Percentiles rank a stretch among this genome's conserved stretches.
phyloP scores from a whole-genome alignment of 805 yeast genomes.

The Yamadazyma takamatsuzukensis region DNA sequence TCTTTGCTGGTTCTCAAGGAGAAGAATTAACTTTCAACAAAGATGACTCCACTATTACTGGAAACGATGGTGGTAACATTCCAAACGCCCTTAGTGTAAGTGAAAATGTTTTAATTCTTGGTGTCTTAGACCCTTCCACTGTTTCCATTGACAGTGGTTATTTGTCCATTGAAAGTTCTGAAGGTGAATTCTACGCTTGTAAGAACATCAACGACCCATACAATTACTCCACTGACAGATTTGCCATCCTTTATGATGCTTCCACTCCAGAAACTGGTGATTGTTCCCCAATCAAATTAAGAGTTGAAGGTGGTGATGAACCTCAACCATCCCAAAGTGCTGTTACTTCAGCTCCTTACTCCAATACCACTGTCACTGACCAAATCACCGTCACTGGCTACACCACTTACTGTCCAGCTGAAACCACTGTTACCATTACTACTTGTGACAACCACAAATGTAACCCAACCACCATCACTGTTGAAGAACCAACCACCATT shows the following conservation, averaged over 20 bases:
- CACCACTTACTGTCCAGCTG: slow-evolving; percentile 35
- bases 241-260: slow-evolving; percentile 11
- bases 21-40: slow-evolving; percentile 19
- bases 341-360: slow-evolving; percentile 25
- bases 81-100: too few species aligned
- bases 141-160: slow-evolving; percentile 14
- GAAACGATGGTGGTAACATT: not conserved
- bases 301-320: slow-evolving; percentile 5
- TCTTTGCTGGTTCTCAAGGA: slow-evolving; percentile 24
- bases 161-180: slow-evolving; percentile 14
- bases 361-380: slow-evolving; percentile 23
- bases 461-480: slow-evolving; percentile 24
- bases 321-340: slow-evolving; percentile 7
- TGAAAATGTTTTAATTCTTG: slow-evolving; percentile 4
- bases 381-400: slow-evolving; percentile 29
- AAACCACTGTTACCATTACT: slow-evolving; percentile 32
- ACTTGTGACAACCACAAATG: slow-evolving; percentile 25
- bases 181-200: slow-evolving; percentile 20
- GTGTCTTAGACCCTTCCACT: slow-evolving; percentile 2
- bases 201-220: slow-evolving; percentile 28
- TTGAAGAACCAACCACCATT: slow-evolving; percentile 28
- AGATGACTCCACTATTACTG: slow-evolving; percentile 3
- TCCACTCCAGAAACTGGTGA: slow-evolving; percentile 2
- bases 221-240: slow-evolving; percentile 16
- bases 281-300: slow-evolving; percentile 9